These are phyloP conservation scores for Cladosporium sp. DNA, from an alignment of 2,329 filamentous ascomycete species.

Conservation along the genomic window DNA sequence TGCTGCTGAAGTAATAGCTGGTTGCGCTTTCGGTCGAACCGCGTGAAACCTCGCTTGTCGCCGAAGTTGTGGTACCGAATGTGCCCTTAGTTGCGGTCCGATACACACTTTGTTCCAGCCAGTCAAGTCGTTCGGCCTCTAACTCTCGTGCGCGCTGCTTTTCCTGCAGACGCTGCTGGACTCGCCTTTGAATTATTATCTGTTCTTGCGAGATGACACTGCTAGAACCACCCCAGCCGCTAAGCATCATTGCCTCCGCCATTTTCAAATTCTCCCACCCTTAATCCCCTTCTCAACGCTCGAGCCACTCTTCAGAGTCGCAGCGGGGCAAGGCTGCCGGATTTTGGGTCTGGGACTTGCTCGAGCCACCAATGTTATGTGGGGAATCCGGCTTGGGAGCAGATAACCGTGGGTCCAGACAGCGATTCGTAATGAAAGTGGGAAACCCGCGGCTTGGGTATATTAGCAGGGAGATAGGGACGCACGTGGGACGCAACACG, in stretches of 20 bases:
- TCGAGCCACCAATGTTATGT: neutral
- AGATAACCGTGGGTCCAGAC: constrained; percentile 3
- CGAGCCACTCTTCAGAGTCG: neutral
- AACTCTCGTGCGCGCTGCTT: constrained; percentile 7
- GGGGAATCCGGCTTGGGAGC: neutral
- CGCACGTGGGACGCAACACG: neutral
- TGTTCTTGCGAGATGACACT: neutral
- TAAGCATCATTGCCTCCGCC: neutral
- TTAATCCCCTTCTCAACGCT: neutral
- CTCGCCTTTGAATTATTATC: constrained; percentile 1
- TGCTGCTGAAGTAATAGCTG: constrained; percentile 11
- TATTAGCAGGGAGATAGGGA: neutral
- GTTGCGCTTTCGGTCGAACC: constrained; percentile 9
- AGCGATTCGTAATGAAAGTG: neutral
- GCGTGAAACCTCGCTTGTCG: neutral
- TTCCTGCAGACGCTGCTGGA: neutral
- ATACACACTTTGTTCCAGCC: constrained; percentile 1
- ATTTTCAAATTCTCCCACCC: neutral
- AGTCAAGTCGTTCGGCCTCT: constrained; percentile 5
- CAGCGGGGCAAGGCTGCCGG: neutral
- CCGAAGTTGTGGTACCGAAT: neutral
- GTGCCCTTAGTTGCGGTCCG: neutral
- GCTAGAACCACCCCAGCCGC: neutral
- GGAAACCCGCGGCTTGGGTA: neutral
- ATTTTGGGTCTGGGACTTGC: neutral